phyloP scores from a whole-genome alignment of 306 rosid species.

The Herpetospermum pedunculosum region DNA sequence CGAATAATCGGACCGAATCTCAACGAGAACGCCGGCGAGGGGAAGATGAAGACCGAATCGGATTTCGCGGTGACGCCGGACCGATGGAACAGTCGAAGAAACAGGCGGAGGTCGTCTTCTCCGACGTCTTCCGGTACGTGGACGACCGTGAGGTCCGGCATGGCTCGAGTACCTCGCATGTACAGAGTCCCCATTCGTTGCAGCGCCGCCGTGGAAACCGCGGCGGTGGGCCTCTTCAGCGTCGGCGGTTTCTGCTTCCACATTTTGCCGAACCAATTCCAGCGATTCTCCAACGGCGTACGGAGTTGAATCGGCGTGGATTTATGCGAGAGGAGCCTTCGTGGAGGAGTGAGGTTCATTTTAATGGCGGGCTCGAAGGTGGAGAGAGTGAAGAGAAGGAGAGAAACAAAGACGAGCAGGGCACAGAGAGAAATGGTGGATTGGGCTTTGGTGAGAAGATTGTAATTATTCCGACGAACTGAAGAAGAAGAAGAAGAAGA shows the following conservation, averaged over 20 bases:
- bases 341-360: conserved; percentile 8
- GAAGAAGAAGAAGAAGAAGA: conserved; percentile 16
- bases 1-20: conserved; percentile 26
- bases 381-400: conserved; percentile 77
- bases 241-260: conserved; percentile 16
- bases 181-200: conserved; percentile 71
- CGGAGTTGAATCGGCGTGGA: neutral
- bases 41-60: conserved; percentile 59
- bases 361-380: conserved; percentile 49
- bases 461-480: conserved; percentile 19
- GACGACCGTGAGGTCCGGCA: conserved; percentile 59
- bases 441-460: conserved; percentile 42
- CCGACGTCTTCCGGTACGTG: conserved; percentile 47
- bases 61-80: conserved; percentile 51
- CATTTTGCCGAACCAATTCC: conserved; percentile 16
- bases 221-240: neutral
- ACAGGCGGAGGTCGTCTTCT: conserved; percentile 40
- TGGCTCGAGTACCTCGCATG: conserved; percentile 58
- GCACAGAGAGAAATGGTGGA: conserved; percentile 73
- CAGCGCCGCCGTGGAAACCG: conserved; percentile 23
- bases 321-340: conserved; percentile 22
- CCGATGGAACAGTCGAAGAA: conserved; percentile 53
- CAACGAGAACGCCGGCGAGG: conserved; percentile 14
- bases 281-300: neutral
- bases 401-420: conserved; percentile 54